A percentile compares a stretch with the other conserved stretches of the same genome.
Evolutionary conservation across 768 basidiomycete genomes (phyloP).

Genomic region (Clitopilus hobsonii): DNA sequence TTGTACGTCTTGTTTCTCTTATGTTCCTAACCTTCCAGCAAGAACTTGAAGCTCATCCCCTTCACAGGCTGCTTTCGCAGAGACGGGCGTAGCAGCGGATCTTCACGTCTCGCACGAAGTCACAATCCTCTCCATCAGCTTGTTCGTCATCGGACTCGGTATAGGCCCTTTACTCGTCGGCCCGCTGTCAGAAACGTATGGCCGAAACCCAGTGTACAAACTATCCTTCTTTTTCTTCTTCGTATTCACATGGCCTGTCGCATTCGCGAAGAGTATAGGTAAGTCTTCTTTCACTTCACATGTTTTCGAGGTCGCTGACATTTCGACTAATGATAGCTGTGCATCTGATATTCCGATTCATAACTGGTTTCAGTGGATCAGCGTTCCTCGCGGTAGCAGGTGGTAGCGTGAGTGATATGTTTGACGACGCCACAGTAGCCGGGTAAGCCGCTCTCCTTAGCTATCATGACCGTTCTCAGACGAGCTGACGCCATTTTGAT

Average conservation of each 20-base stretch:
- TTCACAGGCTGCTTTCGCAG: slow-evolving; percentile 56
- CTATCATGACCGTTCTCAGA: background rate
- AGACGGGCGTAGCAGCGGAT: slow-evolving; percentile 47
- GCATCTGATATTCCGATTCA: slow-evolving; percentile 53
- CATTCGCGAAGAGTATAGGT: slow-evolving; percentile 69
- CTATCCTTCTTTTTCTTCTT: slow-evolving; percentile 59
- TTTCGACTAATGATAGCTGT: slow-evolving; percentile 38
- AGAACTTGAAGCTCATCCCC: background rate
- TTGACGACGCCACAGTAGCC: slow-evolving; percentile 51
- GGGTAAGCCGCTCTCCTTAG: slow-evolving; percentile 36
- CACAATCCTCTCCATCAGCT: slow-evolving; percentile 48
- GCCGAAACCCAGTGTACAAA: slow-evolving; percentile 60
- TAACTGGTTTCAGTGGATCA: slow-evolving; percentile 52
- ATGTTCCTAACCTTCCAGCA: background rate
- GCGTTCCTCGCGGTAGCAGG: slow-evolving; percentile 55
- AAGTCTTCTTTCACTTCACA: slow-evolving; percentile 12
- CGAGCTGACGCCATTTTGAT: too few relatives aligned
- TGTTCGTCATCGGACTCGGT: slow-evolving; percentile 58
- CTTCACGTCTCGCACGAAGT: slow-evolving; percentile 43
- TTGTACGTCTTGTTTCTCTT: slow-evolving; percentile 31
- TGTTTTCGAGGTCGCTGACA: background rate
- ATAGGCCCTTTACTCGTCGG: slow-evolving; percentile 53
- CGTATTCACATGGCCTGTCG: slow-evolving; percentile 63
- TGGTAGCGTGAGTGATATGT: slow-evolving; percentile 53
- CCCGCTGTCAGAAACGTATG: slow-evolving; percentile 53